Conservation (phyloP, 768 basidiomycete species). For the Leccinum boreale region DNA sequence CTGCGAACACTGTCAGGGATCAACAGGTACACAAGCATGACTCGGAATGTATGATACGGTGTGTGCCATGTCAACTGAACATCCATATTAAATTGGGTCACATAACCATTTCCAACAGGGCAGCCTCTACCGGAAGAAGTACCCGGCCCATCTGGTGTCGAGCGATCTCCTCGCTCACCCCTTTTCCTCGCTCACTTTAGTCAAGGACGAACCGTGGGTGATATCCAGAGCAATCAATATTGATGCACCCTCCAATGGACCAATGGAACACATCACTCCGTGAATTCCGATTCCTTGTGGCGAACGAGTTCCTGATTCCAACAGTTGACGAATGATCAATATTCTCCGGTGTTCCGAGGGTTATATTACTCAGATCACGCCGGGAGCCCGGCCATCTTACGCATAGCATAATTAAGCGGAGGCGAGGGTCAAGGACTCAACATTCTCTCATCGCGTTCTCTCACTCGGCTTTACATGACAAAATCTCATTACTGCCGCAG, state of each 20-base stretch:
- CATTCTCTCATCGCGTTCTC: neutral
- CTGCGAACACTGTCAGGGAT: neutral
- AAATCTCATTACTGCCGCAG: neutral
- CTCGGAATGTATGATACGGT: neutral
- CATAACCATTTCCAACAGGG: neutral
- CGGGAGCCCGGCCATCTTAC: neutral
- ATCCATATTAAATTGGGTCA: neutral
- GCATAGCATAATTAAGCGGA: neutral
- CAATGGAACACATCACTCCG: neutral
- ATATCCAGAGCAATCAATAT: too few relatives aligned
- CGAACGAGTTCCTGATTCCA: neutral
- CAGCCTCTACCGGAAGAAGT: too few relatives aligned
- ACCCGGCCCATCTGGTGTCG: too few relatives aligned
- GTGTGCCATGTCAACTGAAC: neutral
- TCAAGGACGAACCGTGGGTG: too few relatives aligned
- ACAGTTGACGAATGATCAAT: neutral
- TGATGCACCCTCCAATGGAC: neutral
- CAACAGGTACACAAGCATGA: constrained; percentile 1
- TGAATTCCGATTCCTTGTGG: neutral
- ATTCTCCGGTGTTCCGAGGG: neutral
- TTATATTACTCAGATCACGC: too few relatives aligned
- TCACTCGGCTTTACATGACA: too few relatives aligned
- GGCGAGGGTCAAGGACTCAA: neutral
- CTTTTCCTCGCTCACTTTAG: too few relatives aligned
- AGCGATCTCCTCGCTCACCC: too few relatives aligned